Base-by-base conservation (phyloP, 78 protist genomes). In the Pigoraptor vietnamica region DNA sequence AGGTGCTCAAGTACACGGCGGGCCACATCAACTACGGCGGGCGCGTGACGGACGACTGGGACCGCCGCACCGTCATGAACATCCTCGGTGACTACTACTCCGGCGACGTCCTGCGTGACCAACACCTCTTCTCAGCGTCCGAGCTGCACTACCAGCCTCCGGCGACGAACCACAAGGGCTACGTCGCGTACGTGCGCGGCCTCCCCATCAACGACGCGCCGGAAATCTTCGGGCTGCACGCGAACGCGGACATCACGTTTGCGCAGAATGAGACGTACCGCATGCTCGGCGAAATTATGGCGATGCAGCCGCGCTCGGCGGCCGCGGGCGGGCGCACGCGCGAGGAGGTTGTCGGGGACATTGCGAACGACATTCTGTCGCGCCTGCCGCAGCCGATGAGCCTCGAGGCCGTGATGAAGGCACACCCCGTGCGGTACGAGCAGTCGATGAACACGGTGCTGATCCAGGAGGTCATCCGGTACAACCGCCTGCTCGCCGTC, bases 1-100 rank as follows among this genome's bases (percentile, higher is more conserved):
- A 92, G 40, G 96, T 95, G 79, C 91, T 97, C 38, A 1, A 1
- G 81, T 92, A 90, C 79, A 92, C 95, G 39, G 88, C 94, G 0
- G 98, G 97, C 25, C 91, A 97, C 32, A 95, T 96, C 94, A 96
- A 96, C 92, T 98, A 97, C 92, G 99, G 99, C 9, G 99, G 99
- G 1, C 89, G 98, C 24, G 97, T 98, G 56, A 97, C 99, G 23
- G 99, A 98, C 91, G 97, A 95, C 90, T 89, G 92, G 93, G 99
- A 98, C 92, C 94, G 97, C 23, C 88, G 98, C 19, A n/a, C 92
- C 32, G 38, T 96, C 89, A 86, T 86, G 87, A 94, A 94, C 19
- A 79, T 97, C 24, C 84, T 97, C 39, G 37, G 37, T 10, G 89
- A 37, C 23, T 93, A 40, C 87, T 56, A 96, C 67, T 33, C 37